Base-by-base conservation (phyloP, 176 grass and related monocot species). In the Avena sativa region DNA sequence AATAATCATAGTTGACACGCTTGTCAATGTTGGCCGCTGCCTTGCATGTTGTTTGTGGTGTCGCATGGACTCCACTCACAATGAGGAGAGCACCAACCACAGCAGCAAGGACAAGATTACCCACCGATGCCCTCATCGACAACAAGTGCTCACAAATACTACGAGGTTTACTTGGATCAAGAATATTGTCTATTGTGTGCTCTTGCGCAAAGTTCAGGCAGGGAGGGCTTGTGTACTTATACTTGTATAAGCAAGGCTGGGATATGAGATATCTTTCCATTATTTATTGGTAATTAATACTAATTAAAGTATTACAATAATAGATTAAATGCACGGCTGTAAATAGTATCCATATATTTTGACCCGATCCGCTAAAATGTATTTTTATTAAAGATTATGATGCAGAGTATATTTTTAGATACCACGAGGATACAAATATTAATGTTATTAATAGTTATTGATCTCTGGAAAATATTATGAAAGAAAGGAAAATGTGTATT, bases 1-100 rank as follows among this genome's bases (percentile, higher is more conserved):
- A 79, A 20, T 67, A 81, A 9, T 50, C 10, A 12, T 50, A 81
- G 79, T 81, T 66, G 21, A 65, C 21, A 26, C 12, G 76, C 76
- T 61, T 79, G 38, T 79, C 76, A 12, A 12, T 79, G 1, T 25
- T 10, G 1, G 76, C 56, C 19, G 55, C 76, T 12, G 30, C 55
- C 53, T 59, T 59, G 32, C 71, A 74, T 14, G 46, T 74, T 25
- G 46, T 51, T 23, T 50, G 2, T 14, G 23, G 46, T 6, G 71
- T 74, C 12, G 47, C 72, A 6, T 51, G 12, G 21, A 52, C 72
- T 13, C 12, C 47, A 1, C 0, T 32, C 12, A 66, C 63, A 6
- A 32, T 2, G 1, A 66, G 2, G 26, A 66, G 2, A 66, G 13
- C 12, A 12, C 63, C 63, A 28, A 15, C 26, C 15, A 65, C 1